Base-by-base conservation (phyloP, 2,329 filamentous ascomycete genomes). In the Bipolaris victoriae region DNA sequence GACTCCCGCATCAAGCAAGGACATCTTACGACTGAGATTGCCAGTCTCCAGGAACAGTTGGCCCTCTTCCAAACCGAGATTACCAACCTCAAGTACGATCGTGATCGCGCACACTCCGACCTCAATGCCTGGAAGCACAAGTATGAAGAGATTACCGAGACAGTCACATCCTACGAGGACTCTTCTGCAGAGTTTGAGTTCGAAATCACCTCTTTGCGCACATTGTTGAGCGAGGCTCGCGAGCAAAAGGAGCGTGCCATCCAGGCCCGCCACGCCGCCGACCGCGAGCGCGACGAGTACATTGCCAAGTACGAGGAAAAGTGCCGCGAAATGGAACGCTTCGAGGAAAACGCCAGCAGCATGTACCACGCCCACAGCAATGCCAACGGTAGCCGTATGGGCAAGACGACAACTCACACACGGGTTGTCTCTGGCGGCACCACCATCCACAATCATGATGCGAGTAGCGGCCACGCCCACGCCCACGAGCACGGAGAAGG, bases 201-300 rank as follows among this genome's bases (percentile, higher is more conserved):
- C n/a, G 66, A 69, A 36, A 69, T 69, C 16, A 60, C 64, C 3
- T 63, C 58, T 9, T 48, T 69, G 33, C 62, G 66, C 7, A 61
- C 57, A 0, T 53, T 68, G n/a, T 55, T 69, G 35, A 61, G 60
- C 36, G 66, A 69, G 41, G 61, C 65, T 7, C 64, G 66, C 18
- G 65, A 69, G 43, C 65, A 69, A 49, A 69, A 69, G 45, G 66
- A 68, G 18, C 62, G 64, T 7, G 65, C 66, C 2, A 68, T 69
- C 9, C 48, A 57, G 15, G 65, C 65, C 1, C 58, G 66, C 1
- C 58, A 69, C 40, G 55, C 61, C 7, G 65, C 66, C n/a, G 65
- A 69, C 35, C 65, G 62, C 43, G 66, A 69, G 50, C 57, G 66
- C 15, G 66, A 69, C 39, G 65, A 68, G 31, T 61, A 61, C 26